Evolutionary conservation across 257 asterid species (phyloP), one percentile per base, ranked within the genome.

Genomic region (Forsythia viridissima): DNA sequence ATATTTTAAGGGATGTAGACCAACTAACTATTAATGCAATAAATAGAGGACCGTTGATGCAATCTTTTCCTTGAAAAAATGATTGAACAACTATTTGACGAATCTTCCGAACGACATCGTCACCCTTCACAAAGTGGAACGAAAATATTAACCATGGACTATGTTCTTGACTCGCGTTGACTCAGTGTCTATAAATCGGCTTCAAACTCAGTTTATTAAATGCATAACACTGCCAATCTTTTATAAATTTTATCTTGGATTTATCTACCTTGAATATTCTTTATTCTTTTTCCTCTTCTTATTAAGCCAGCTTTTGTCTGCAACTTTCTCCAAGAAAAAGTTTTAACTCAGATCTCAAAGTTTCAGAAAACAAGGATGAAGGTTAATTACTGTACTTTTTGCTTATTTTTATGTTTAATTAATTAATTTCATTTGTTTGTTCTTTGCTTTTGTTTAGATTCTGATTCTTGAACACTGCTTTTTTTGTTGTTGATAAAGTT

Each of bases 81-180:
- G 10, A 52, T 52, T 52, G 21, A 5, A 6, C 71, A 1, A 11
- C 42, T 41, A 7, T 36, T 6, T 4, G 48, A 65, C 39, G 87
- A 84, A 84, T 77, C 83, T 77, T 80, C 82, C 71, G 1, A 55
- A 51, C 78, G 71, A 41, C 72, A 44, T 72, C 73, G 43, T 42
- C 42, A 11, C 18, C 2, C 51, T n/a, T 30, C 18, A 69, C 75
- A 51, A 77, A 1, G 46, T 52, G 61, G 70, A 13, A n/a, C 69
- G 44, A 69, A 40, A 46, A 46, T 76, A 37, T 38, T 83, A 77
- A 83, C 74, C 63, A 34, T 36, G 16, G 63, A 36, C 74, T 6
- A 63, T 3, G 34, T 63, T 71, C 75, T 81, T 81, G 85, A 79
- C 85, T 79, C 20, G 13, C 40, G 80, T 76, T 79, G 84, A 85